These are phyloP conservation scores for Aspergillus terreus DNA, from an alignment of 2,329 filamentous ascomycete species.

Conservation along the genomic window DNA sequence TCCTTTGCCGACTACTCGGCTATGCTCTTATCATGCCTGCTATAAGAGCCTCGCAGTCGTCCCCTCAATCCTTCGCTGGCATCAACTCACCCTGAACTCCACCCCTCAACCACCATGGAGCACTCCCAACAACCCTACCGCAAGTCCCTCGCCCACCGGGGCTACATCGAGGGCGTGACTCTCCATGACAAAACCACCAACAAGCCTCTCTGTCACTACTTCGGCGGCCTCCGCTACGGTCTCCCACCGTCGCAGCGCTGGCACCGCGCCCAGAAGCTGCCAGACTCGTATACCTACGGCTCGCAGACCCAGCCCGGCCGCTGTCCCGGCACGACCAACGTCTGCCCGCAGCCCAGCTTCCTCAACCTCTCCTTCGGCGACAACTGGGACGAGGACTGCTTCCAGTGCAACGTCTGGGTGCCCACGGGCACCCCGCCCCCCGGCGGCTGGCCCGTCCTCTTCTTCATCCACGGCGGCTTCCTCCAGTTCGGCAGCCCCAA, in stretches of 20 bases:
- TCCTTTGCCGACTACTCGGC: neutral
- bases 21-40: neutral
- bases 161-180: slow-evolving; percentile 49
- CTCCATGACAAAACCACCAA: slow-evolving; percentile 31
- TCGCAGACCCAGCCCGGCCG: slow-evolving; percentile 45
- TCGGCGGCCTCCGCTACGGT: slow-evolving; percentile 55
- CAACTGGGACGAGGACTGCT: slow-evolving; percentile 50
- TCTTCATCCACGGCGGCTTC: slow-evolving; percentile 58
- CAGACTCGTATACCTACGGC: slow-evolving; percentile 50
- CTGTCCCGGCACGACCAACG: slow-evolving; percentile 36
- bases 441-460: slow-evolving; percentile 52
- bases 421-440: slow-evolving; percentile 45
- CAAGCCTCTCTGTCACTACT: slow-evolving; percentile 46
- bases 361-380: slow-evolving; percentile 27
- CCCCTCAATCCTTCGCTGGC: neutral
- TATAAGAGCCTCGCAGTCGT: no score
- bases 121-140: slow-evolving; percentile 18
- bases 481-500: slow-evolving; percentile 55
- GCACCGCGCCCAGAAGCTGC: slow-evolving; percentile 46
- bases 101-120: slow-evolving; percentile 18
- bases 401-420: slow-evolving; percentile 55
- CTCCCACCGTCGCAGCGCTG: slow-evolving; percentile 51
- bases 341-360: slow-evolving; percentile 51
- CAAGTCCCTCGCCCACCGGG: slow-evolving; percentile 35
- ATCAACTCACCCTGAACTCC: neutral